Base-by-base conservation (phyloP, 352 stramenopile species). In the Aphanomyces astaci region DNA sequence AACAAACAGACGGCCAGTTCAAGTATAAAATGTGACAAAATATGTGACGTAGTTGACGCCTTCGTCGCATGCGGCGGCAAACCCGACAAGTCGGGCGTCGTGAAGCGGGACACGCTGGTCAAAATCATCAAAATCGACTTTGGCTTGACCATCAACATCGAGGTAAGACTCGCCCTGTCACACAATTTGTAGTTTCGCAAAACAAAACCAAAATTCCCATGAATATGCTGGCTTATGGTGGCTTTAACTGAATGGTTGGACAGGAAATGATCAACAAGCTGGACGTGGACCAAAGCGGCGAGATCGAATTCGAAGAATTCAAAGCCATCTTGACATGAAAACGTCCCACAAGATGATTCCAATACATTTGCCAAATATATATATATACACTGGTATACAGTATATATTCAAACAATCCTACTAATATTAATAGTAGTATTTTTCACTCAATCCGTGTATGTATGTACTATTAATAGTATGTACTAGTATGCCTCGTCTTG, bases 221-320 rank as follows among this genome's bases (percentile, higher is more conserved):
- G n/a, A n/a, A n/a, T 7, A 54, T 68, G 13, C 7, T 15, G 9
- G 9, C 17, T 46, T 49, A 49, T 1, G 17, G 31, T 19, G 32
- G 19, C 4, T 3, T 28, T n/a, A 73, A 31, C 4, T 36, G n/a
- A 40, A 46, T 45, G 19, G 5, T 27, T 31, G 2, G 13, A 1
- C 19, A 82, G 73, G 90, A 98, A 57, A 94, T 98, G 77, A 98
- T 98, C 72, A 97, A 98, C 76, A 97, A 97, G 63, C 91, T 98
- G 36, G 95, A 98, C 72, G 89, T 94, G 48, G 91, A 98, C 71
- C 88, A 90, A 33, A 96, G 81, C 33, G 95, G 95, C 31, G 91
- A 98, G 76, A 98, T 98, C 63, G 94, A 98, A 68, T 98, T 97
- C 72, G 88, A 97, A 55, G 95, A 98, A 75, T 98, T 98, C 77